Conservation (phyloP, 148 eudicot genomes). For the Gaultheria prostrata region DNA sequence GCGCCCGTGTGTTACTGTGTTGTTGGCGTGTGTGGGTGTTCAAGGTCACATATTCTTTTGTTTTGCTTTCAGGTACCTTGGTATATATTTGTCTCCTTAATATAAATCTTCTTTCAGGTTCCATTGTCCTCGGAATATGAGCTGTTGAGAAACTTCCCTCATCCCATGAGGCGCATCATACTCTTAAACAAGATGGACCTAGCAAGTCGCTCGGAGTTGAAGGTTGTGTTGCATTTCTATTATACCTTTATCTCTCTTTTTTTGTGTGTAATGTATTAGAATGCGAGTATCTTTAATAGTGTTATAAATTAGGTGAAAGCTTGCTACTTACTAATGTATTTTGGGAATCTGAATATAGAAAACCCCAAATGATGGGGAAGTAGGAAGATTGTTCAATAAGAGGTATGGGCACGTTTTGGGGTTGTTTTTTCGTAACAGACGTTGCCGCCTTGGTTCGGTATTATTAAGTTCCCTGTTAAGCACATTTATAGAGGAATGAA, state of each 20-base stretch:
- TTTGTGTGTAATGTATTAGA: no score
- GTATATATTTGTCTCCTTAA: background rate
- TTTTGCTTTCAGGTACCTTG: no score
- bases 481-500: background rate
- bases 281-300: background rate
- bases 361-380: background rate
- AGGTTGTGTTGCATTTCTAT: constrained; percentile 34
- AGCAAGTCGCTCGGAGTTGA: constrained; percentile 43
- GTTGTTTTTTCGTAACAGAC: background rate
- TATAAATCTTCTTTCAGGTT: constrained; percentile 35
- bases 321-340: background rate
- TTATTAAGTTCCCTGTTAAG: background rate
- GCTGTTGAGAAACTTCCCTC: constrained; percentile 35
- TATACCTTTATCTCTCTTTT: background rate
- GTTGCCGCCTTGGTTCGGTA: background rate
- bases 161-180: constrained; percentile 50
- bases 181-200: constrained; percentile 79
- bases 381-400: background rate
- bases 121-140: constrained; percentile 71
- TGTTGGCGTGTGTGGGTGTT: background rate
- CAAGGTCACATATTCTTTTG: background rate
- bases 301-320: background rate
- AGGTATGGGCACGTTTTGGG: background rate
- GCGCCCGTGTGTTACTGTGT: background rate
- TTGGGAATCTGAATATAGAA: background rate